Percentiles rank a stretch among this genome's conserved stretches.
These are phyloP conservation scores for Entophlyctis luteolus DNA, from an alignment of 192 early-diverging fungal genomes.

Conservation along the genomic window DNA sequence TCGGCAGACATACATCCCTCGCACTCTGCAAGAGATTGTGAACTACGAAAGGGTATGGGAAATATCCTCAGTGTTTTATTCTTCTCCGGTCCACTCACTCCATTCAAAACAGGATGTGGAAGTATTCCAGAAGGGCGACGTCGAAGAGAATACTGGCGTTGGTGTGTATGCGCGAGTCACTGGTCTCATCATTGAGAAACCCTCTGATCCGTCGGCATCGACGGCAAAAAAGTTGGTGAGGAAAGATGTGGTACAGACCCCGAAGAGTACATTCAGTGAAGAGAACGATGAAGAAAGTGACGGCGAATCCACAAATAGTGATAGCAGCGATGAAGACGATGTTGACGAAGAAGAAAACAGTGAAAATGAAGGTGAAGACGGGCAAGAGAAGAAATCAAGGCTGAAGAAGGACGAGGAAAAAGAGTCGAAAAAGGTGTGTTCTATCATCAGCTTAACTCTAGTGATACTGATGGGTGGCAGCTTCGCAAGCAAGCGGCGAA, in stretches of 20 bases:
- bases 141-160: conserved; percentile 39
- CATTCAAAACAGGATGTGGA: too few relatives aligned
- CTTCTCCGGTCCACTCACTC: too few relatives aligned
- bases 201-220: background rate
- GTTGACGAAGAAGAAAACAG: conserved; percentile 27
- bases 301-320: conserved; percentile 28
- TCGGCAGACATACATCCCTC: conserved; percentile 83
- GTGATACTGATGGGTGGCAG: background rate
- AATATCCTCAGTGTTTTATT: too few relatives aligned
- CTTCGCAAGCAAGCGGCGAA: conserved; percentile 82
- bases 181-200: conserved; percentile 5
- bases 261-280: background rate
- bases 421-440: conserved; percentile 73
- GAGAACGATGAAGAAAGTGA: conserved; percentile 24
- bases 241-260: background rate
- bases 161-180: conserved; percentile 2
- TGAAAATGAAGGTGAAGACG: conserved; percentile 42
- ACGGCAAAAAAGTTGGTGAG: background rate
- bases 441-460: background rate
- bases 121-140: conserved; percentile 68
- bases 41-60: conserved; percentile 80
- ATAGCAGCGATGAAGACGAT: conserved; percentile 35
- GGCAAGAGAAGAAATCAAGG: conserved; percentile 37
- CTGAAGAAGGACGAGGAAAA: conserved; percentile 81
- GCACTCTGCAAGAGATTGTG: conserved; percentile 84